phyloP scores from a whole-genome alignment of 495 filamentous ascomycete species.

The Usnea hakonensis region DNA sequence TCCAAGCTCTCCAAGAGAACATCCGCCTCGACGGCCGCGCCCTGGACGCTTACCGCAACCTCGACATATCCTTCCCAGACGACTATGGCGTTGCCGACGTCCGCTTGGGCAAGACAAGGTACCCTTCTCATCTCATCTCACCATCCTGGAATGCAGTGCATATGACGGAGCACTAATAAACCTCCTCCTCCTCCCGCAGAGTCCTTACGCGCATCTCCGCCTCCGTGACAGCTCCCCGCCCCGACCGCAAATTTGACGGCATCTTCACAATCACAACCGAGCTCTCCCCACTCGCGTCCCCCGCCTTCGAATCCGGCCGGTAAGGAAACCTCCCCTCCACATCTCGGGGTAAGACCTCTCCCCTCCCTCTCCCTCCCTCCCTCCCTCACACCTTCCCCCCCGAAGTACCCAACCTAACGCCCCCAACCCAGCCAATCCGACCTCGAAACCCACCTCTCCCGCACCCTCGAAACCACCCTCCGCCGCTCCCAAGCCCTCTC shows the following conservation, averaged over 20 bases:
- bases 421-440: conserved; percentile 52
- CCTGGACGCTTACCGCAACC: conserved; percentile 65
- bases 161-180: no score
- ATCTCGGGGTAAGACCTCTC: conserved; percentile 14
- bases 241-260: conserved; percentile 89
- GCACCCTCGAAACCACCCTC: conserved; percentile 84
- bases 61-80: conserved; percentile 76
- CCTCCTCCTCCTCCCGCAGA: conserved; percentile 36
- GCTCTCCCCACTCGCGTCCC: conserved; percentile 84
- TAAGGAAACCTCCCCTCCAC: conserved; percentile 32
- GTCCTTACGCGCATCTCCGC: conserved; percentile 79
- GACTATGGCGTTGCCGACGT: conserved; percentile 90
- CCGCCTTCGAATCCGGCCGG: conserved; percentile 79
- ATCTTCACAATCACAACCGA: conserved; percentile 87
- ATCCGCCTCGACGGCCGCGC: conserved; percentile 75
- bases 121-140: conserved; percentile 13
- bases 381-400: conserved; percentile 1
- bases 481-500: conserved; percentile 86
- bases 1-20: conserved; percentile 66
- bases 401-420: conserved; percentile 9
- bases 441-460: conserved; percentile 73
- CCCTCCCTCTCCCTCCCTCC: conserved; percentile 2
- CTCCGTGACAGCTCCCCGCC: conserved; percentile 72
- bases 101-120: conserved; percentile 85
- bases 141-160: no score